Evolutionary conservation across 208 protist genomes (phyloP).

Genomic region (Leishmania martiniquensis): DNA sequence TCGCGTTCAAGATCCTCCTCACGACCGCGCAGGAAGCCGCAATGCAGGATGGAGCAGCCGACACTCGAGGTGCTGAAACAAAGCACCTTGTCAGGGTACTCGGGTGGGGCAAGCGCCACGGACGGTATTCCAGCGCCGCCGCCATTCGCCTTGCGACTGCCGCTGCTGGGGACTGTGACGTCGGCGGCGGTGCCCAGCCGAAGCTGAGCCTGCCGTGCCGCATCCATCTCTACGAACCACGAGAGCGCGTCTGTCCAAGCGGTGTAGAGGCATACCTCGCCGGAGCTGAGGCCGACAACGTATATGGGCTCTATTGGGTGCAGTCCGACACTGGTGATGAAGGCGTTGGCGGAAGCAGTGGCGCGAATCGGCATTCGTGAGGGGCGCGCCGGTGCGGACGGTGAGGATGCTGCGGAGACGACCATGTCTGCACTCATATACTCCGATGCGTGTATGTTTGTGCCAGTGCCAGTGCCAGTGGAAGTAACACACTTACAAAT

Average conservation of each 20-base stretch:
- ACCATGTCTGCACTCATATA: neutral
- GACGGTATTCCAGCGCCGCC: neutral
- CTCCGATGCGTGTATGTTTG: neutral
- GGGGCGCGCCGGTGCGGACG: neutral
- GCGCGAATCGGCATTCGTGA: neutral
- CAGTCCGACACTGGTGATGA: slow-evolving; percentile 37
- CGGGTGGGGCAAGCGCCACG: slow-evolving; percentile 9
- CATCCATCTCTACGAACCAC: slow-evolving; percentile 34
- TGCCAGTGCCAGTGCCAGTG: neutral
- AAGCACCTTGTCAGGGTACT: slow-evolving; percentile 31
- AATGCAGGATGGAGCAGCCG: slow-evolving; percentile 34
- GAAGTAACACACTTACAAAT: neutral
- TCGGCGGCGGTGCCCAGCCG: slow-evolving; percentile 3
- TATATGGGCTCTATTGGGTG: slow-evolving; percentile 46
- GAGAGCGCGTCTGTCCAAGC: slow-evolving; percentile 35
- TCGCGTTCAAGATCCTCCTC: slow-evolving; percentile 40
- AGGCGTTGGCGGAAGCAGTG: slow-evolving; percentile 5
- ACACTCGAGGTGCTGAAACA: slow-evolving; percentile 13
- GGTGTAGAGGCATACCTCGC: slow-evolving; percentile 36
- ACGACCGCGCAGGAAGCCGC: slow-evolving; percentile 32
- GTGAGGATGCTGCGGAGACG: neutral
- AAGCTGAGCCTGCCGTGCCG: slow-evolving; percentile 12
- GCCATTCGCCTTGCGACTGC: neutral
- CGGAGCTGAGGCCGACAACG: slow-evolving; percentile 31
- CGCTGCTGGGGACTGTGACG: neutral